These are phyloP conservation scores for Imleria badia DNA, from an alignment of 768 basidiomycete genomes.

Conservation along the genomic window DNA sequence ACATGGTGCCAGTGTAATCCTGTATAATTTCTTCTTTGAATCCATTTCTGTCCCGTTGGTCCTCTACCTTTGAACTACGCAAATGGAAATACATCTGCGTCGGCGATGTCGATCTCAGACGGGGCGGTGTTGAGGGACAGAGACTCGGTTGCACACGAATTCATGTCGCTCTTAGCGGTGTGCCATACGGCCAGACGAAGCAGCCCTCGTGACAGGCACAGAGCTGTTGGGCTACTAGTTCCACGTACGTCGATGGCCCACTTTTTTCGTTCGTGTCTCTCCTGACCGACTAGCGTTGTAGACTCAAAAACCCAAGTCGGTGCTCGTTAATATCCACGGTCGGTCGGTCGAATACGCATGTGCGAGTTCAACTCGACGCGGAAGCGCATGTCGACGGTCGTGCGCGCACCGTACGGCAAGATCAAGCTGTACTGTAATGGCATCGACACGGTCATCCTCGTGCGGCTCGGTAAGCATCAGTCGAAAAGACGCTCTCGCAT, in stretches of 20 bases:
- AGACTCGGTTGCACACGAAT: conserved; percentile 65
- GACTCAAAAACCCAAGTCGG: conserved; percentile 95
- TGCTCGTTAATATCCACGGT: conserved; percentile 82
- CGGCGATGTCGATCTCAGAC: conserved; percentile 18
- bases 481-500: conserved; percentile 82
- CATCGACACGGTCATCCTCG: conserved; percentile 96
- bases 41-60: too few relatives aligned
- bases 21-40: too few relatives aligned
- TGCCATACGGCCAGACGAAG: conserved; percentile 98
- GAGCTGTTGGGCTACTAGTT: conserved; percentile 92
- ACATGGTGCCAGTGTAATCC: too few relatives aligned
- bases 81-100: too few relatives aligned
- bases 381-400: conserved; percentile 96
- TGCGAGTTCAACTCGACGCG: conserved; percentile 99
- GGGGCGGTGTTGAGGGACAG: conserved; percentile 40
- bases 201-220: conserved; percentile 91
- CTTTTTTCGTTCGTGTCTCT: background rate
- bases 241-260: conserved; percentile 70
- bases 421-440: conserved; percentile 97
- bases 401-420: conserved; percentile 82
- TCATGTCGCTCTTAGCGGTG: conserved; percentile 83
- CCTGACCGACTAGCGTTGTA: conserved; percentile 33
- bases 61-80: too few relatives aligned
- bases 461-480: conserved; percentile 85
- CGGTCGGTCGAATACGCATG: conserved; percentile 75